These are phyloP conservation scores for Diaporthe sp. DNA, from an alignment of 2,329 filamentous ascomycete genomes.

Conservation along the genomic window DNA sequence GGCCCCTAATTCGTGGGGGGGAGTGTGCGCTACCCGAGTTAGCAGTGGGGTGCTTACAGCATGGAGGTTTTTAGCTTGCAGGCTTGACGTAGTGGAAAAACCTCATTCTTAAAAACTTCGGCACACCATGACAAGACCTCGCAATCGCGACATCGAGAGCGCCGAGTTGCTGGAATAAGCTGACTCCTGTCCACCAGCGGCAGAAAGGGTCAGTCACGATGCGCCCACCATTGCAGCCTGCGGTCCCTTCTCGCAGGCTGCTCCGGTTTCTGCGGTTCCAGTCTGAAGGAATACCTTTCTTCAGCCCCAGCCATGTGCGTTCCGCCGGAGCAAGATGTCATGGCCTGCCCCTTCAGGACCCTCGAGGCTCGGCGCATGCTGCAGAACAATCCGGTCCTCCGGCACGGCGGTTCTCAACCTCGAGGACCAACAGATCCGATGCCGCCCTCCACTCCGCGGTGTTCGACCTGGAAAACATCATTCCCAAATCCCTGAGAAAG, in stretches of 20 bases:
- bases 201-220: conserved; percentile 51
- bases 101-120: conserved; percentile 15
- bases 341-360: background rate
- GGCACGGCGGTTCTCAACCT: conserved; percentile 27
- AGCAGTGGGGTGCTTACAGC: conserved; percentile 17
- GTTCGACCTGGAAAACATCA: conserved; percentile 45
- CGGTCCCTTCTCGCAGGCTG: conserved; percentile 69
- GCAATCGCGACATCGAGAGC: background rate
- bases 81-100: conserved; percentile 35
- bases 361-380: background rate
- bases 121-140: conserved; percentile 21
- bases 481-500: conserved; percentile 46
- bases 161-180: conserved; percentile 17
- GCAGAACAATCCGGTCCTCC: background rate
- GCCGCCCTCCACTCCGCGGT: conserved; percentile 43
- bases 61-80: conserved; percentile 28
- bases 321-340: conserved; percentile 21
- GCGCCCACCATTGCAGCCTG: conserved; percentile 58
- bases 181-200: conserved; percentile 22
- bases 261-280: conserved; percentile 82
- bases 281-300: conserved; percentile 70
- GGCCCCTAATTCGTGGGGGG: background rate
- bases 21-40: background rate
- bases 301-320: conserved; percentile 55
- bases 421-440: conserved; percentile 18